A percentile compares a stretch with the other conserved stretches of the same genome.
These are phyloP conservation scores for Pythium monospermum DNA, from an alignment of 352 stramenopile genomes.

Conservation along the genomic window DNA sequence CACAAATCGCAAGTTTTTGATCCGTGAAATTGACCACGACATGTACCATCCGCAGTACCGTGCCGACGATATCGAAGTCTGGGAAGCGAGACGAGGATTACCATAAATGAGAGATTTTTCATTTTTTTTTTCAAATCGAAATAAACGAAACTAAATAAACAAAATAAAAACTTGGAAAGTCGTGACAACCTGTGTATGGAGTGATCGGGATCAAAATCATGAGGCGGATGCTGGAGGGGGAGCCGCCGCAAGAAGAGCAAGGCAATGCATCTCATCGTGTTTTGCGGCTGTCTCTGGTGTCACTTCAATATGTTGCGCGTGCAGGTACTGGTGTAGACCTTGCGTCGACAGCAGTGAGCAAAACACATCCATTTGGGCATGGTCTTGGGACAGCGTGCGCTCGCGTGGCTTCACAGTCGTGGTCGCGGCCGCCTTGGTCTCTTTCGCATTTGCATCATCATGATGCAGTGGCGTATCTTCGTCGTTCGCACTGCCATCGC, in stretches of 20 bases:
- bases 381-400: conserved; percentile 23
- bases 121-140: no score
- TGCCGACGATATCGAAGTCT: conserved; percentile 89
- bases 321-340: conserved; percentile 58
- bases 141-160: no score
- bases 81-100: conserved; percentile 37
- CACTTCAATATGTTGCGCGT: conserved; percentile 52
- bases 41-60: conserved; percentile 74
- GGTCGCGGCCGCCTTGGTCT: not conserved
- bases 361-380: conserved; percentile 64
- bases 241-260: conserved; percentile 50
- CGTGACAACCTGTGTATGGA: no score
- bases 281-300: conserved; percentile 19
- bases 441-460: conserved; percentile 16
- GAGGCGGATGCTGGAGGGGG: not conserved
- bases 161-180: no score
- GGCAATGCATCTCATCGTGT: conserved; percentile 69
- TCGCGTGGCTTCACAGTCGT: not conserved
- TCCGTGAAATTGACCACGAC: conserved; percentile 40
- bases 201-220: not conserved
- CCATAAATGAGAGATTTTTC: not conserved
- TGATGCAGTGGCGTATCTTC: not conserved
- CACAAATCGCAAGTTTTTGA: conserved; percentile 30
- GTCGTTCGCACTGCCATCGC: not conserved
- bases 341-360: conserved; percentile 79